Evolutionary conservation across 768 basidiomycete species (phyloP).

Genomic region (Daedalea quercina): DNA sequence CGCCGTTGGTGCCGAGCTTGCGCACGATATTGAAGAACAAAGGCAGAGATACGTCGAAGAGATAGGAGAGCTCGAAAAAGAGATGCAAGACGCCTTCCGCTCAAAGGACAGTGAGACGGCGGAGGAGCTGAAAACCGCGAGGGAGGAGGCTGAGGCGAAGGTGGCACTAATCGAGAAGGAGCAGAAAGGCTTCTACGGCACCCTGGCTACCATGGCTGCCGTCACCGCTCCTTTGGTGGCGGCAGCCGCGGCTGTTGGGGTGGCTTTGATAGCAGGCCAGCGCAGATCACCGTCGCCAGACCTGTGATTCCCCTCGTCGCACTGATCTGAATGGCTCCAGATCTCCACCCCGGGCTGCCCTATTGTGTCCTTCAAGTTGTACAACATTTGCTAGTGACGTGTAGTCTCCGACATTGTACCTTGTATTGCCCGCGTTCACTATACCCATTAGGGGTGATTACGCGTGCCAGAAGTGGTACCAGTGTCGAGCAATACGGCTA

Average conservation of each 20-base stretch:
- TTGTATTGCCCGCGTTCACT: no score
- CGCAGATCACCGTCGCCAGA: no score
- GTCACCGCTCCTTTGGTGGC: not conserved
- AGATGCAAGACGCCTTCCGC: not conserved
- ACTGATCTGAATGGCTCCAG: no score
- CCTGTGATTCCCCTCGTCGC: no score
- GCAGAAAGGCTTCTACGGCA: not conserved
- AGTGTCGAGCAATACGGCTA: no score
- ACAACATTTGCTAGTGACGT: no score
- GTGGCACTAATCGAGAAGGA: conserved; percentile 3
- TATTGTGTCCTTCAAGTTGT: no score
- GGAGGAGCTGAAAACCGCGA: not conserved
- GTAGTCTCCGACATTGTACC: no score
- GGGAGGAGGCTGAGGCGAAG: not conserved
- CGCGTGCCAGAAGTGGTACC: no score
- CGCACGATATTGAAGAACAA: conserved; percentile 41
- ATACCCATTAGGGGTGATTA: no score
- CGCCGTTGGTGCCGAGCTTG: conserved; percentile 45
- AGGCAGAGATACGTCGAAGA: conserved; percentile 41
- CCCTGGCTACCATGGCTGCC: not conserved
- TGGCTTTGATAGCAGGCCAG: not conserved
- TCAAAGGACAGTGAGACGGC: conserved; percentile 1
- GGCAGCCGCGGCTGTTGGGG: not conserved
- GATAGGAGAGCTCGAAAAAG: conserved; percentile 20
- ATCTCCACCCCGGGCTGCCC: no score